phyloP scores from a whole-genome alignment of 257 asterid species.

The Cruciata laevipes region DNA sequence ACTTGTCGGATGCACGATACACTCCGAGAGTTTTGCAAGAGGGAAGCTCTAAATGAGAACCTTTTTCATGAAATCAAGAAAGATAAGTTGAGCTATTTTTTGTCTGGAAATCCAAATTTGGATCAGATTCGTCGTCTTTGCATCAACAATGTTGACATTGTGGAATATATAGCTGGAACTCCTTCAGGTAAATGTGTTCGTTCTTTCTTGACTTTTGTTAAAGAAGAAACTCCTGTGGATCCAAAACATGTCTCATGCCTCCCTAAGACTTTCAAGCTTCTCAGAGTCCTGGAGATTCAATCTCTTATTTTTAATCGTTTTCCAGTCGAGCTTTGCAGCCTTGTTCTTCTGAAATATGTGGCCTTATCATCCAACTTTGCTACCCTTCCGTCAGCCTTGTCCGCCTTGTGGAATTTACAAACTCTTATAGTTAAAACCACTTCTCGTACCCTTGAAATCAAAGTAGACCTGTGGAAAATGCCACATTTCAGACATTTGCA shows the following conservation, averaged over 20 bases:
- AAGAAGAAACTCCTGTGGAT: background rate
- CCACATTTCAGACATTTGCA: slow-evolving; percentile 10
- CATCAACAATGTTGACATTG: slow-evolving; percentile 7
- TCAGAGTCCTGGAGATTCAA: slow-evolving; percentile 31
- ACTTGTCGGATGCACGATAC: slow-evolving; percentile 6
- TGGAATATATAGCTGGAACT: background rate
- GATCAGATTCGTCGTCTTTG: background rate
- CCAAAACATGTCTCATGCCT: background rate
- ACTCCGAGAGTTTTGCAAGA: background rate
- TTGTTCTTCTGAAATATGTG: slow-evolving; percentile 10
- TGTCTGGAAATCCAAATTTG: background rate
- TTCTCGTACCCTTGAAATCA: slow-evolving; percentile 3
- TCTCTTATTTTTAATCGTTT: slow-evolving; percentile 18
- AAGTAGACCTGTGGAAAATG: slow-evolving; percentile 16
- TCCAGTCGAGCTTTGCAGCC: background rate
- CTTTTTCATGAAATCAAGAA: slow-evolving; percentile 4
- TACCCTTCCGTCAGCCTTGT: slow-evolving; percentile 9
- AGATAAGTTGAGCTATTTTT: background rate
- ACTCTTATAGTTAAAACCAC: slow-evolving; percentile 16
- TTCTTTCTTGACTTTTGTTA: slow-evolving; percentile 14
- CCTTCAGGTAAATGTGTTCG: slow-evolving; percentile 8
- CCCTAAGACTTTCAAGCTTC: slow-evolving; percentile 18
- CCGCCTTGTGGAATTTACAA: slow-evolving; percentile 15
- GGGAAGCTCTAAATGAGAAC: background rate
- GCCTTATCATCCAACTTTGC: background rate